phyloP scores from a whole-genome alignment of 768 basidiomycete genomes.

The Hebeloma cylindrosporum region DNA sequence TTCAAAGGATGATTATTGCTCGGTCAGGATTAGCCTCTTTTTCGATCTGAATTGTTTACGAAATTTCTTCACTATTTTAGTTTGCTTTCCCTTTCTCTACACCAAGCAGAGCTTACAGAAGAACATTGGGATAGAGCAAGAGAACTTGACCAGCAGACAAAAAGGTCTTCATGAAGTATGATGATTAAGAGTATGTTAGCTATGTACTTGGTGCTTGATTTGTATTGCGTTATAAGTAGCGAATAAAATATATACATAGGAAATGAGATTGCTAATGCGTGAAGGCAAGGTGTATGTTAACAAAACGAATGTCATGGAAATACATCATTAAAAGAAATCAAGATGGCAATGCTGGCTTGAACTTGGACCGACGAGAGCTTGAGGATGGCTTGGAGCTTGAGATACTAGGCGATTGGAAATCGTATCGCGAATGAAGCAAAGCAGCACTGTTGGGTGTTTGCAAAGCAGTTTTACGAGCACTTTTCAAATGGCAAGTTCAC shows the following conservation, averaged over 20 bases:
- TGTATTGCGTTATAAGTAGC: no score
- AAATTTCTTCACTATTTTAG: slow-evolving; percentile 34
- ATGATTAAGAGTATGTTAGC: not conserved
- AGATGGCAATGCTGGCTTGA: slow-evolving; percentile 26
- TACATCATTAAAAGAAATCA: not conserved
- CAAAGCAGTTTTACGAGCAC: not conserved
- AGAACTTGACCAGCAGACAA: slow-evolving; percentile 51
- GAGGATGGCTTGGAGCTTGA: slow-evolving; percentile 10
- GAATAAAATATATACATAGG: slow-evolving; percentile 1
- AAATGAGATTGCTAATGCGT: slow-evolving; percentile 5
- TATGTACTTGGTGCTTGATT: slow-evolving; percentile 9
- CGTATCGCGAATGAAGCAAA: slow-evolving; percentile 32
- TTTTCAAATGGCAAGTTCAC: no score
- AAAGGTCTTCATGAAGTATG: slow-evolving; percentile 26
- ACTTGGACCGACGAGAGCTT: slow-evolving; percentile 22
- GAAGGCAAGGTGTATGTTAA: slow-evolving; percentile 2
- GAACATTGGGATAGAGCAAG: slow-evolving; percentile 67
- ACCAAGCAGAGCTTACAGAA: slow-evolving; percentile 53
- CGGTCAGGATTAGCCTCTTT: slow-evolving; percentile 45
- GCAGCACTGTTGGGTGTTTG: slow-evolving; percentile 21
- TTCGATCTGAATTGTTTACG: slow-evolving; percentile 2
- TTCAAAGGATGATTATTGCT: slow-evolving; percentile 66
- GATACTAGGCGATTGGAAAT: slow-evolving; percentile 24
- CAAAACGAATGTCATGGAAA: not conserved
- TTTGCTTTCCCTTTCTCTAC: slow-evolving; percentile 60